Evolutionary conservation across 306 rosid species (phyloP), one percentile per base, ranked within the genome.

Genomic region (Fagus crenata): DNA sequence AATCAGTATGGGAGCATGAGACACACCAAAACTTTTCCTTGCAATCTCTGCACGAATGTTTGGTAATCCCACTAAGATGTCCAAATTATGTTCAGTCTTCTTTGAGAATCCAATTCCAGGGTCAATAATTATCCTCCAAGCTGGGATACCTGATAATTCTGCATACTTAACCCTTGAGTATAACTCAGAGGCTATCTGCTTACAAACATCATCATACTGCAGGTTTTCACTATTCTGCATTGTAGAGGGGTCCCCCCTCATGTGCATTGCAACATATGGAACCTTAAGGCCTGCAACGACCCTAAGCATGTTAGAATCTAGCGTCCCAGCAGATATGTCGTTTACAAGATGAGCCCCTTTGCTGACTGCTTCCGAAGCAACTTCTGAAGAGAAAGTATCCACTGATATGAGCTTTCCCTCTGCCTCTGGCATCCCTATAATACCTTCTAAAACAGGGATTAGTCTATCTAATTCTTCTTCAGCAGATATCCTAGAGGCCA

Each of bases 71-170:
- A 37, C 63, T 18, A 90, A 86, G 65, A 92, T 71, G 6, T 92
- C 96, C 83, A 95, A 79, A 77, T 86, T 87, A 68, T 92, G 84
- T 83, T 89, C 92, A 42, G 89, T 84, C 51, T 88, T 90, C 85
- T 92, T 95, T 31, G 97, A 90, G 85, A 95, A 92, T 80, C 97
- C 97, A 71, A 90, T 75, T 71, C 97, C 99, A 4, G 97, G 96
- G 77, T 95, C 97, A 72, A 90, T 42, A 28, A 95, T 87, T 53
- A 90, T 85, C 87, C 97, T 91, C 97, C 97, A 92, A 15, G 93
- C 93, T 6, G 97, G 97, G 67, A 92, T 88, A 49, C 97, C 97
- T n/a, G 84, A 83, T 18, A 81, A 71, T 85, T 95, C 97, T 5
- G 97, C 97, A 69, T 86, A 89, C 81, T 83, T 84, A 54, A 90